Evolutionary conservation across 495 filamentous ascomycete species (phyloP).

Genomic region (Aspergillus asperescens): DNA sequence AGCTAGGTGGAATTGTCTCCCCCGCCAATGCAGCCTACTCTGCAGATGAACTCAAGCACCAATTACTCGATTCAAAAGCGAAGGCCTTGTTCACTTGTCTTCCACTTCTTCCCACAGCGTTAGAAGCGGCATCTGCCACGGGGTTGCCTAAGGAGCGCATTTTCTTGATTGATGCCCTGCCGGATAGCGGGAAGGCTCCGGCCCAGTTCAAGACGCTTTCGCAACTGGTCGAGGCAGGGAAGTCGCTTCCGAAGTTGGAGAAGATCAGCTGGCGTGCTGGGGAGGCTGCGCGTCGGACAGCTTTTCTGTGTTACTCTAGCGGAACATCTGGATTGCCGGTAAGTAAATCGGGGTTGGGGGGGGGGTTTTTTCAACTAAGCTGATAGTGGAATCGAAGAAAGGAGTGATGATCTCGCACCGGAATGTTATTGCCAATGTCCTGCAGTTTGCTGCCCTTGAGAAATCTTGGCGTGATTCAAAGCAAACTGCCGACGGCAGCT

Average conservation of each 20-base stretch:
- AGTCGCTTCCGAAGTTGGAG: constrained; percentile 56
- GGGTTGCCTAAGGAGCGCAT: constrained; percentile 67
- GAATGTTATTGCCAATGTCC: constrained; percentile 80
- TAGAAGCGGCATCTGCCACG: constrained; percentile 61
- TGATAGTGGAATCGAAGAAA: constrained; percentile 55
- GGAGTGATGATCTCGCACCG: constrained; percentile 88
- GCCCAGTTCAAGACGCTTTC: constrained; percentile 63
- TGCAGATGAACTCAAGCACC: constrained; percentile 67
- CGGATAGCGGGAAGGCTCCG: constrained; percentile 43
- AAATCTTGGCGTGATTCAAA: constrained; percentile 35
- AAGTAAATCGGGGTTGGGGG: constrained; percentile 24
- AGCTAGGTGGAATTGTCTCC: constrained; percentile 66
- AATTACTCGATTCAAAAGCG: constrained; percentile 68
- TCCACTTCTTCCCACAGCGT: constrained; percentile 62
- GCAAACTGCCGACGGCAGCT: constrained; percentile 28
- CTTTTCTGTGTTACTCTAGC: constrained; percentile 85
- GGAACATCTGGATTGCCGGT: constrained; percentile 84
- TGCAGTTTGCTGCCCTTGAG: constrained; percentile 60
- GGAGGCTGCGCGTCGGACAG: constrained; percentile 68
- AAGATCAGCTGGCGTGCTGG: constrained; percentile 64
- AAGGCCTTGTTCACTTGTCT: constrained; percentile 76
- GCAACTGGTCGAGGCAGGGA: constrained; percentile 62
- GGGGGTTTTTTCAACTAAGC: not conserved
- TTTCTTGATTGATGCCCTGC: constrained; percentile 54
- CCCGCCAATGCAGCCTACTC: constrained; percentile 85